phyloP scores from a whole-genome alignment of 192 early-diverging fungal species.

The Linnemannia schmuckeri region DNA sequence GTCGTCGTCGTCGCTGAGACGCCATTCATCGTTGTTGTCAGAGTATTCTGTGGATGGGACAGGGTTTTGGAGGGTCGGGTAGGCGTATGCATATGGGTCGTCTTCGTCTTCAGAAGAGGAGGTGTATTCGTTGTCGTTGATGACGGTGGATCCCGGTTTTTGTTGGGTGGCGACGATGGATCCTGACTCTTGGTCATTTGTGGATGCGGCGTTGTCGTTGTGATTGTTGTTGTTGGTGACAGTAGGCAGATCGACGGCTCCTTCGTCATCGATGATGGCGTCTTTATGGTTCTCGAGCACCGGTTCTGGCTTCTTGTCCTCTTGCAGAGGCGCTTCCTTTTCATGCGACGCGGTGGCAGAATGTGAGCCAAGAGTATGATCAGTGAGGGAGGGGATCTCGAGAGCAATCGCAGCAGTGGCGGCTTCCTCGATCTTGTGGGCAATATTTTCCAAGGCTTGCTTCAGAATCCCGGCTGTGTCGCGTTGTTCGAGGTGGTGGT shows the following conservation, averaged over 20 bases:
- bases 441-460: background rate
- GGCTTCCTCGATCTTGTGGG: background rate
- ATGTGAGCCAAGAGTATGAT: background rate
- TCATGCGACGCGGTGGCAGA: background rate
- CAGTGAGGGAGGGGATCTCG: background rate
- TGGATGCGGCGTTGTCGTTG: background rate
- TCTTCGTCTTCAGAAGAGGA: background rate
- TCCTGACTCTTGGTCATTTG: too few species aligned
- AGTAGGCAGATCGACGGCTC: background rate
- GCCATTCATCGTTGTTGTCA: background rate
- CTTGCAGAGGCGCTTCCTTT: background rate
- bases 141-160: background rate
- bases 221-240: background rate
- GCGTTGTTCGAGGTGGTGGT: background rate
- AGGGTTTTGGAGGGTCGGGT: background rate
- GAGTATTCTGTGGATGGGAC: background rate
- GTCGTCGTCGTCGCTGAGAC: background rate
- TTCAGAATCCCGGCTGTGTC: background rate
- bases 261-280: background rate
- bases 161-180: background rate
- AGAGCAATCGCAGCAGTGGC: constrained; percentile 2
- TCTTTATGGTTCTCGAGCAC: background rate
- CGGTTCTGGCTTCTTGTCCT: background rate
- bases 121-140: constrained; percentile 16
- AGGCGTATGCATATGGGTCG: background rate